A percentile compares a stretch with the other conserved stretches of the same genome.
phyloP scores from a whole-genome alignment of 331 rosid genomes.

The Quercus lobata region DNA sequence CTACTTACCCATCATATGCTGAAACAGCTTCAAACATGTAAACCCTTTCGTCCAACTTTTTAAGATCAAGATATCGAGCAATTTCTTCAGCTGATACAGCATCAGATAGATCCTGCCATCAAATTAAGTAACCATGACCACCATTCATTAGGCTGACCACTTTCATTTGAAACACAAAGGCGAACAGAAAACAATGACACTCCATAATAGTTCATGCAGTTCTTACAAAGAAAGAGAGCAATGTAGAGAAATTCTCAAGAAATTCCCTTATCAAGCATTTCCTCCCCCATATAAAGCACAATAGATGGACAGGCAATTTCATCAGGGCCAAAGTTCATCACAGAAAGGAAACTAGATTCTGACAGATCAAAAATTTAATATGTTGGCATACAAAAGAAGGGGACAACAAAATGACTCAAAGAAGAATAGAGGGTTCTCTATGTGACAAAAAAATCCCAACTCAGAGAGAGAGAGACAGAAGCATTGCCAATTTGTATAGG shows the following conservation, averaged over 20 bases:
- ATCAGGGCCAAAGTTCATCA: background rate
- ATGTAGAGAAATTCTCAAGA: background rate
- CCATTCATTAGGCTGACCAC: background rate
- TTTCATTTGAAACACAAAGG: conserved; percentile 1
- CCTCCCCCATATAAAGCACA: background rate
- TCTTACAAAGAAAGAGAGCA: background rate
- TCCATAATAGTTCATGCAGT: background rate
- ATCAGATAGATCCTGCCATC: conserved; percentile 72
- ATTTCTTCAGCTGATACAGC: conserved; percentile 80
- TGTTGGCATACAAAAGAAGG: background rate
- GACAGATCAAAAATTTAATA: background rate
- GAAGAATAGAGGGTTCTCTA: background rate
- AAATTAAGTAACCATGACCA: background rate
- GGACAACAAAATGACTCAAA: background rate
- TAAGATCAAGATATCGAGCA: conserved; percentile 80
- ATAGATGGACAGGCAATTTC: background rate
- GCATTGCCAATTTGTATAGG: background rate
- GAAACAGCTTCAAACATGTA: conserved; percentile 93
- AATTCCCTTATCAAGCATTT: background rate
- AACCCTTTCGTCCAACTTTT: conserved; percentile 87
- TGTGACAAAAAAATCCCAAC: background rate
- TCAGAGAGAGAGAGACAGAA: background rate
- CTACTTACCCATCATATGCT: conserved; percentile 79
- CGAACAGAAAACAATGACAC: background rate
- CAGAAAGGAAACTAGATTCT: background rate